Evolutionary conservation across 345 rosid species (phyloP), one percentile per base, ranked within the genome.

Genomic region (Aquilaria sinensis): DNA sequence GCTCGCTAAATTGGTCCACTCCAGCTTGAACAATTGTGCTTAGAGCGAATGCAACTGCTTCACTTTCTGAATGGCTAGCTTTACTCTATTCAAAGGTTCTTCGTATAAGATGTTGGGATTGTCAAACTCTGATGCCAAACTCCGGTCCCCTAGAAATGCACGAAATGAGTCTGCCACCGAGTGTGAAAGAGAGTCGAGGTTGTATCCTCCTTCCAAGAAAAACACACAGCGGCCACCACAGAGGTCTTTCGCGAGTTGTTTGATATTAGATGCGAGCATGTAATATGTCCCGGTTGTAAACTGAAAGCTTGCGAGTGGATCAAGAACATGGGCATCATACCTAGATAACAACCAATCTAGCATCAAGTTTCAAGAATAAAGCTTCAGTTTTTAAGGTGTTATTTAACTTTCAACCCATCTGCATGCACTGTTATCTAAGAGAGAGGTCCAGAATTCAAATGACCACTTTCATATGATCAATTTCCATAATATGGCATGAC

Each of bases 161-260:
- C 90, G 79, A 70, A 93, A 93, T 12, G 90, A 80, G 70, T 90
- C 98, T 2, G 92, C 83, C 45, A 90, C 96, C 0, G 98, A 89
- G 57, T 87, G 66, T 7, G 98, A 87, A 57, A 93, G 90, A 16
- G 98, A 84, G 15, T 84, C 73, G 53, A 90, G 97, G 74, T 93
- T 93, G 83, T 90, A 86, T 33, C 98, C 98, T 51, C 98, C 98
- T 75, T 93, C 98, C 75, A 87, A 71, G 85, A 87, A 93, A 68
- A 89, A 93, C 51, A 89, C 81, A 12, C 98, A 93, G 4, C 94
- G 86, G 0, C 98, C 96, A 1, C 88, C 86, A 1, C 98, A 92
- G 8, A 89, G 77, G 66, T 89, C 90, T 66, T 81, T 81, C 0
- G 98, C 96, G 2, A 93, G 88, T 67, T 72, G 94, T 72, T 86